Percentiles rank a stretch among this genome's conserved stretches.
phyloP scores from a whole-genome alignment of 2,329 filamentous ascomycete species.

The Neurospora crassa region DNA sequence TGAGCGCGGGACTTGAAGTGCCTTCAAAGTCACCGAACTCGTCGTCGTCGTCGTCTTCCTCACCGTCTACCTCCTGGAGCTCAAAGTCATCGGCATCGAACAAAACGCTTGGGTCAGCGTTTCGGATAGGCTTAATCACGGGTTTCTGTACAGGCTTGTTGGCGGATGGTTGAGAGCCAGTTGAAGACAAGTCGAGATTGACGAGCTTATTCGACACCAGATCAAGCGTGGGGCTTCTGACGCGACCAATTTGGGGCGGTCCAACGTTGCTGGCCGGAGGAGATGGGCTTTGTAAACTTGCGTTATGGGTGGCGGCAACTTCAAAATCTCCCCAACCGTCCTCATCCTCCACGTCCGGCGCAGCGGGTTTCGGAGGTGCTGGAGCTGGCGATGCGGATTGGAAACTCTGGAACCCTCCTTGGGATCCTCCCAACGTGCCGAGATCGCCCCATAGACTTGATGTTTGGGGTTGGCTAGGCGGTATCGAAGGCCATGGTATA shows the following conservation, averaged over 20 bases:
- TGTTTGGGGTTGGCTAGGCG: conserved; percentile 6
- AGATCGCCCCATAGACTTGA: conserved; percentile 18
- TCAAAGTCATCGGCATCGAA: conserved; percentile 59
- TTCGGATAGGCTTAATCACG: conserved; percentile 16
- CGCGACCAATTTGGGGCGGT: conserved; percentile 22
- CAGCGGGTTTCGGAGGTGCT: conserved; percentile 7
- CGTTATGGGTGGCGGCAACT: conserved; percentile 32
- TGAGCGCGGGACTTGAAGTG: conserved; percentile 9
- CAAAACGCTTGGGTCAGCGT: conserved; percentile 43
- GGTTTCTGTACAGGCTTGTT: conserved; percentile 13
- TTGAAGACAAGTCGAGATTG: conserved; percentile 22
- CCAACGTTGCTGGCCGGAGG: conserved; percentile 3
- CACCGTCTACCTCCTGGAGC: conserved; percentile 18
- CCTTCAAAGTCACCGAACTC: conserved; percentile 30
- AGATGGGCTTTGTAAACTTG: conserved; percentile 10
- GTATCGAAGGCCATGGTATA: conserved; percentile 7
- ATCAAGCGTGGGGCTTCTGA: conserved; percentile 43
- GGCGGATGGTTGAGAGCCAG: conserved; percentile 13
- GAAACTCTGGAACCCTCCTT: conserved; percentile 3
- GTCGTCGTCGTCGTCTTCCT: conserved; percentile 35
- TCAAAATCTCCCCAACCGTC: conserved; percentile 63
- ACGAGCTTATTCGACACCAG: conserved; percentile 44
- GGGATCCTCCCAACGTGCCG: conserved; percentile 6
- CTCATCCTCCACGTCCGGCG: conserved; percentile 39
- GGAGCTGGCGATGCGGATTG: not conserved